Conservation (phyloP, 805 yeast genomes). For the Schizosaccharomyces lindneri region DNA sequence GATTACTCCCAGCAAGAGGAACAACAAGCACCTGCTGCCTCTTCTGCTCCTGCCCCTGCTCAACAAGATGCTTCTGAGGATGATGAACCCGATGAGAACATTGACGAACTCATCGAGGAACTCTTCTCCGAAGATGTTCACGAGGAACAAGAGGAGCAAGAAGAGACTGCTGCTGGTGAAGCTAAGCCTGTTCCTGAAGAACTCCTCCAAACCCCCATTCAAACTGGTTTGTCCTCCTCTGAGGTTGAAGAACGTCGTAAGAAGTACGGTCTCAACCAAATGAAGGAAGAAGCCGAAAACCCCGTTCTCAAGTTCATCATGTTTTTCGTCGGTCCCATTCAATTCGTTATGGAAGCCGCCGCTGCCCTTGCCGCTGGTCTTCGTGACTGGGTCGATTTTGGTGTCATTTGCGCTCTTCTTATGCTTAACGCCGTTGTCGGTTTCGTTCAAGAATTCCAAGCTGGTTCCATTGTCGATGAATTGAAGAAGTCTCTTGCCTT, state of each 20-base stretch:
- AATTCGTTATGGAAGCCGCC: slow-evolving; percentile 92
- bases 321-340: slow-evolving; percentile 89
- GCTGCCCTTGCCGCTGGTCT: slow-evolving; percentile 87
- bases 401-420: slow-evolving; percentile 78
- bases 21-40: neutral
- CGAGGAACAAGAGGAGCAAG: slow-evolving; percentile 17
- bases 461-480: slow-evolving; percentile 93
- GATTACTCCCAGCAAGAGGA: no score
- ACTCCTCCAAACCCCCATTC: slow-evolving; percentile 57
- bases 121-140: slow-evolving; percentile 27
- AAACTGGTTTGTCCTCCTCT: slow-evolving; percentile 48
- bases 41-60: neutral
- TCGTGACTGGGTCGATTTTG: slow-evolving; percentile 96
- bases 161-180: slow-evolving; percentile 21
- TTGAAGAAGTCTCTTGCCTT: slow-evolving; percentile 85
- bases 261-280: slow-evolving; percentile 73
- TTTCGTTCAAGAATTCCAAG: slow-evolving; percentile 92
- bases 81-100: slow-evolving; percentile 22
- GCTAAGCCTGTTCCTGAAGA: slow-evolving; percentile 71
- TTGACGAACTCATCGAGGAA: slow-evolving; percentile 37
- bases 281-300: slow-evolving; percentile 75
- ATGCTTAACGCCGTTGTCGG: slow-evolving; percentile 79
- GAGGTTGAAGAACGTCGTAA: slow-evolving; percentile 66
- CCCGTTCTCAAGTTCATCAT: slow-evolving; percentile 49
- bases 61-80: slow-evolving; percentile 3